These are phyloP conservation scores for Aspergillus sp. DNA, from an alignment of 2,329 filamentous ascomycete genomes.

Conservation along the genomic window DNA sequence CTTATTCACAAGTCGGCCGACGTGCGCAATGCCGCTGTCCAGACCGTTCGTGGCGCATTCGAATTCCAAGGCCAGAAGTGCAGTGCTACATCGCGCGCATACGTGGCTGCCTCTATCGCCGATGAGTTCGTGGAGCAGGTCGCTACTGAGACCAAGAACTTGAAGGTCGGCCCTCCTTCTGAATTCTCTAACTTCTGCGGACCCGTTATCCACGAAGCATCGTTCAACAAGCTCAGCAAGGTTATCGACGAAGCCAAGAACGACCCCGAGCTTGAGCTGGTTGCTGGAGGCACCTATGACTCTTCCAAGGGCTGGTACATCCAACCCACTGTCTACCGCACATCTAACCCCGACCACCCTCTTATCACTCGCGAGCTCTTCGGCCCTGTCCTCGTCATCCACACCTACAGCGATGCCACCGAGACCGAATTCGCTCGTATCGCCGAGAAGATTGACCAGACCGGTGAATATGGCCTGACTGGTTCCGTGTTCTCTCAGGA, in stretches of 20 bases:
- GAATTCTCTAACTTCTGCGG: constrained; percentile 79
- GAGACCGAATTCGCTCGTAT: constrained; percentile 59
- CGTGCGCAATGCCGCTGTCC: constrained; percentile 72
- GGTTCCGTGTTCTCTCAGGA: constrained; percentile 45
- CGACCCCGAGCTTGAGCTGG: constrained; percentile 69
- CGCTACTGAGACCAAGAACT: constrained; percentile 64
- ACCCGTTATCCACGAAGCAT: constrained; percentile 78
- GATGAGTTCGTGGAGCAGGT: constrained; percentile 68
- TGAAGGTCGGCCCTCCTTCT: constrained; percentile 70
- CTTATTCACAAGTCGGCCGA: constrained; percentile 76
- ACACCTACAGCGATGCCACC: constrained; percentile 73
- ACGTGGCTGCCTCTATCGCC: constrained; percentile 75
- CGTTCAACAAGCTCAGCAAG: constrained; percentile 75
- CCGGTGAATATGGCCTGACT: constrained; percentile 43
- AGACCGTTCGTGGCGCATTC: constrained; percentile 83
- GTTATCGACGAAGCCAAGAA: constrained; percentile 79
- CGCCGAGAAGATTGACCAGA: constrained; percentile 51
- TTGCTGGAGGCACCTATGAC: constrained; percentile 76
- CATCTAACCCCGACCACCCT: constrained; percentile 70
- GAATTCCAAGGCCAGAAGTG: constrained; percentile 93
- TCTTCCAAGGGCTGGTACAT: constrained; percentile 78
- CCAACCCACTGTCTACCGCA: constrained; percentile 77
- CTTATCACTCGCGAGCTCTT: constrained; percentile 79
- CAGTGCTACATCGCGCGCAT: constrained; percentile 77
- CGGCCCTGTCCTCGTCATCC: constrained; percentile 70